These are phyloP conservation scores for Geranium rotundifolium DNA, from an alignment of 345 rosid genomes.

Conservation along the genomic window DNA sequence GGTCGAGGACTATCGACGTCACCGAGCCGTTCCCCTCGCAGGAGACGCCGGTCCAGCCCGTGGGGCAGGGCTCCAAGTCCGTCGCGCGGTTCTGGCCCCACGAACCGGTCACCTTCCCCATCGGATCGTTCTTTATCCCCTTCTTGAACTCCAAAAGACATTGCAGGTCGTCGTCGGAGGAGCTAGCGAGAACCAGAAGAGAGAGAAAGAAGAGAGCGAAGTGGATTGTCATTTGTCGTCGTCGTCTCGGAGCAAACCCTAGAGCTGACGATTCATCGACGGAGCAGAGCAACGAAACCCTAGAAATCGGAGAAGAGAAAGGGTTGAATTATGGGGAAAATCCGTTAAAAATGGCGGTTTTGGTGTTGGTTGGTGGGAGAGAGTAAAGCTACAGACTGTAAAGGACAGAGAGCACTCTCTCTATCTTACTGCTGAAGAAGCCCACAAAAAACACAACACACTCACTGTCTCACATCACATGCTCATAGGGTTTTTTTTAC, in stretches of 20 bases:
- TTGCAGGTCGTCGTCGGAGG: conserved; percentile 54
- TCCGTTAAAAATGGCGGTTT: conserved; percentile 29
- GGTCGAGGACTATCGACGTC: conserved; percentile 44
- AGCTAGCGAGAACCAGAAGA: conserved; percentile 15
- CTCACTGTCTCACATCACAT: background rate
- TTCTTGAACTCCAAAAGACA: conserved; percentile 77
- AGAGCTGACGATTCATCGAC: conserved; percentile 19
- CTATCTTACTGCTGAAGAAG: background rate
- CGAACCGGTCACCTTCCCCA: conserved; percentile 17
- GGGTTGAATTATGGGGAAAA: background rate
- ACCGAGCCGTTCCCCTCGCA: conserved; percentile 46
- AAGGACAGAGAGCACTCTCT: conserved; percentile 11
- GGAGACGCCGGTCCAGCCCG: conserved; percentile 54
- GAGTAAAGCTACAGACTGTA: conserved; percentile 40
- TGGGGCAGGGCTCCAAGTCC: conserved; percentile 36
- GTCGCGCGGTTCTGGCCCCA: conserved; percentile 33
- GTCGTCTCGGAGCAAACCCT: background rate
- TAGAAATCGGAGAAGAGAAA: conserved; percentile 4
- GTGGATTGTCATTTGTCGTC: conserved; percentile 27
- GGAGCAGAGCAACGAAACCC: background rate
- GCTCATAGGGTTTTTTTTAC: background rate
- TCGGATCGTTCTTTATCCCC: conserved; percentile 53
- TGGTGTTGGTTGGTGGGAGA: conserved; percentile 20
- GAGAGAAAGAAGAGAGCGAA: conserved; percentile 14
- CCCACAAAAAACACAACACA: too few species aligned